These are phyloP conservation scores for Pythium pyrilobum DNA, from an alignment of 352 stramenopile species.

Conservation along the genomic window DNA sequence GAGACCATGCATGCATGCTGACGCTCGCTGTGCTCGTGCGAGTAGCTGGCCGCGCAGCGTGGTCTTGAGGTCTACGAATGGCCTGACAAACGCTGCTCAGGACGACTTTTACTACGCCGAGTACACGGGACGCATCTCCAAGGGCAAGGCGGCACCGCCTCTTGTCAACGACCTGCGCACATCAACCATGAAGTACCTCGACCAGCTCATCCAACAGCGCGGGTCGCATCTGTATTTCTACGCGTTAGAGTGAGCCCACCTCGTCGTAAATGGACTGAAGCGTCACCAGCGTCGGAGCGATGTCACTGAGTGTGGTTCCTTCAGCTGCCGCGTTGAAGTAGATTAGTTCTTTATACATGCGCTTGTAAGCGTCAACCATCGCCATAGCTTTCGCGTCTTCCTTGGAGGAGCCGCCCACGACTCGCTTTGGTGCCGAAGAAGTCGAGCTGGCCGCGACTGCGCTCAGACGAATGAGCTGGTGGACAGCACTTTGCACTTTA, in stretches of 20 bases:
- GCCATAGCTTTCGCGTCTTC: conserved; percentile 22
- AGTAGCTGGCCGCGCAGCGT: conserved; percentile 57
- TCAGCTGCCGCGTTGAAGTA: conserved; percentile 50
- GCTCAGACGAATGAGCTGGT: conserved; percentile 59
- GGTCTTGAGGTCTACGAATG: conserved; percentile 33
- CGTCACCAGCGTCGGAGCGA: conserved; percentile 44
- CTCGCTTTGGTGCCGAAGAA: background rate
- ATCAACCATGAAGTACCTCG: conserved; percentile 52
- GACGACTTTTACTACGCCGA: conserved; percentile 52
- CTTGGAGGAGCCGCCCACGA: background rate
- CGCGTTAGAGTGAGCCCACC: conserved; percentile 27
- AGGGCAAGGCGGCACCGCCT: conserved; percentile 15
- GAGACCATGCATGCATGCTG: no score
- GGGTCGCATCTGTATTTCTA: conserved; percentile 25
- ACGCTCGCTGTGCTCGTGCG: background rate
- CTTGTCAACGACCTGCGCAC: conserved; percentile 45
- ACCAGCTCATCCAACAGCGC: conserved; percentile 39
- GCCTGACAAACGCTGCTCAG: conserved; percentile 23
- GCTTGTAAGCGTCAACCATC: conserved; percentile 71
- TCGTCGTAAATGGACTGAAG: conserved; percentile 50
- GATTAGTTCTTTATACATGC: conserved; percentile 84
- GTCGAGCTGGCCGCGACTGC: background rate
- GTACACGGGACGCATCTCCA: conserved; percentile 56
- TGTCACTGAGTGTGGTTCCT: conserved; percentile 9
- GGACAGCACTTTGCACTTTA: conserved; percentile 53